Evolutionary conservation across 1,139 yeast species (phyloP), one percentile per base, ranked within the genome.

Genomic region (Chernovozyma aurita): DNA sequence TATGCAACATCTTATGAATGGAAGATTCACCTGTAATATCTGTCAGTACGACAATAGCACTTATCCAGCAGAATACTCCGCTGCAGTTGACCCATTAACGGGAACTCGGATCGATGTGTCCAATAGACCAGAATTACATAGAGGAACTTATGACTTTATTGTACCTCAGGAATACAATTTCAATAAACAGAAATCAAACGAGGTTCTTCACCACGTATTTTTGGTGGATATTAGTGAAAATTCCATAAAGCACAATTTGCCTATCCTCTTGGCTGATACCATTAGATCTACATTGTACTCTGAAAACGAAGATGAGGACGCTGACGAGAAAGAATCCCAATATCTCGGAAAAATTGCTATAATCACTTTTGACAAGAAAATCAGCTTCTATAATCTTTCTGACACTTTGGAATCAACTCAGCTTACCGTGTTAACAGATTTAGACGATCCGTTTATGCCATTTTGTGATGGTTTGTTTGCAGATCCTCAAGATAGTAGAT

Each of bases 391-490:
- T 62, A 84, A 90, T 47, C 65, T 90, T 43, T 65, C 74, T 9
- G 64, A 81, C 1, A 59, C 62, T 5, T 61, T 73, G 33, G 78
- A 77, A 25, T 70, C 76, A 30, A 73, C 92, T 1, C 86, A 82
- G 44, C 72, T 85, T 46, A 68, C 79, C 25, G 70, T 86, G 4
- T 76, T 85, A 32, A 66, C 82, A 18, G 97, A 92, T 50, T 57
- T 86, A 29, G 80, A 77, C 11, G 94, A 86, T 42, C 85, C 90
- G 3, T 87, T 88, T 49, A 68, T 90, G 18, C 99, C 99, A 3
- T 70, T 90, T 42, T 64, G 65, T 43, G 75, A 73, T 1, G 97
- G 97, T 0, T 59, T 90, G 27, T 88, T 88, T 60, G 95, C 78
- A 6, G 88, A 84, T 45, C 88, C 95, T 1, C 64, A 63, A 6